Evolutionary conservation across 306 rosid species (phyloP).

Genomic region (Prunus campanulata): DNA sequence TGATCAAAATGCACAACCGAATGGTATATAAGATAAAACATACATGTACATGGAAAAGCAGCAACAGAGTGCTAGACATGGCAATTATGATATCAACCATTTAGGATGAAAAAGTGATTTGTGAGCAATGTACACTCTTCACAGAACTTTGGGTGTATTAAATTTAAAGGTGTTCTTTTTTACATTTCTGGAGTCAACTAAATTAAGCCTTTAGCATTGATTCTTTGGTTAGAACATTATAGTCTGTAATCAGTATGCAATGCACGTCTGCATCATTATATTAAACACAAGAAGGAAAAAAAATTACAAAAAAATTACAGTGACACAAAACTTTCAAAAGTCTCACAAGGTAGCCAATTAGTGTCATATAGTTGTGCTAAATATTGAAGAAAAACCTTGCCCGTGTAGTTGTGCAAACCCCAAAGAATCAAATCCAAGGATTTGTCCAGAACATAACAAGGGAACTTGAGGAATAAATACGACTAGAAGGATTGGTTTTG

Average conservation of each 20-base stretch:
- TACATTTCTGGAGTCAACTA: background rate
- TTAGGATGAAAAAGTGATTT: background rate
- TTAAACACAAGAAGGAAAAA: background rate
- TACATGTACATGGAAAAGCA: background rate
- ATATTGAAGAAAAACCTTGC: background rate
- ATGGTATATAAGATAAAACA: constrained; percentile 2
- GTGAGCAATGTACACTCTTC: background rate
- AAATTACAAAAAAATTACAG: background rate
- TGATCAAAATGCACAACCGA: constrained; percentile 35
- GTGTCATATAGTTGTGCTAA: background rate
- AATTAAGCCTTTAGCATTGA: background rate
- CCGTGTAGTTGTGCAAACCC: background rate
- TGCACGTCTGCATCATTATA: background rate
- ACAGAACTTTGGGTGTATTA: background rate
- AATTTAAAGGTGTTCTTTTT: background rate
- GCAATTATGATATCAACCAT: constrained; percentile 7
- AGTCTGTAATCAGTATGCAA: background rate
- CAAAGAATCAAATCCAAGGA: background rate
- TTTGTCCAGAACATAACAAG: background rate
- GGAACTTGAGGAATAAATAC: background rate
- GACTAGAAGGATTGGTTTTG: background rate
- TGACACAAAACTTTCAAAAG: background rate
- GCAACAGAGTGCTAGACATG: background rate
- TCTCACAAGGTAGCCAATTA: background rate
- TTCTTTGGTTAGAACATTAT: background rate